Base-by-base conservation (phyloP, 2,329 filamentous ascomycete species). In the Diaporthe humulicola region DNA sequence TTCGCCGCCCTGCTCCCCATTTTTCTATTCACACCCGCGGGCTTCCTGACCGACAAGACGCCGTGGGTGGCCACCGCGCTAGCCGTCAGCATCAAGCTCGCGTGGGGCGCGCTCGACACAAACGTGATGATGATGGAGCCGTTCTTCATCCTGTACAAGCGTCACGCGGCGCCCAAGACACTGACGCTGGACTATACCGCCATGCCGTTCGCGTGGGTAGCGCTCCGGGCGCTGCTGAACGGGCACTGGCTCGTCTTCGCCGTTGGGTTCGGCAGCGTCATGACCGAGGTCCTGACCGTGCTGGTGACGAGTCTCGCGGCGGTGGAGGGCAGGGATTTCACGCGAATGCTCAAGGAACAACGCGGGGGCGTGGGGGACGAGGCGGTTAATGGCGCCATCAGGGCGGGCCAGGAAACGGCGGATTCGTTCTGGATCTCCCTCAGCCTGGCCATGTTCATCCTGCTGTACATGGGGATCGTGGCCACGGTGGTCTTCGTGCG, bases 101-200 rank as follows among this genome's bases (percentile, higher is more conserved):
- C 88, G 60, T 95, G 93, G 93, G 89, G 89, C 75, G 89, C 90
- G 4, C 86, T 95, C 76, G 93, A 95, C 79, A 92, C 90, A 73
- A 89, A 91, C 36, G 88, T 94, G 61, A 91, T 93, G 56, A 92
- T 94, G 88, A 90, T 94, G 82, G 92, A 95, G 81, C 93, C 93
- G 2, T 95, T 93, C 80, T 94, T 92, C 80, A 90, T 94, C 75
- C 88, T 95, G 2, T 92, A 90, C 19, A 86, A 87, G 70, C 89
- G 93, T 4, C 90, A 93, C 77, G 93, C 93, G 4, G 89, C 91
- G 0, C 86, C 92, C 9, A 90, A 88, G 77, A 92, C 90, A 2
- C 87, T 95, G 9, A 92, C 91, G 0, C 88, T 95, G 14, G 93
- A 95, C 82, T 95, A 95, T 81, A 93, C 92, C 0, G 92, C 92